Conservation (phyloP, 352 stramenopile genomes). For the Phytophthora litchii region DNA sequence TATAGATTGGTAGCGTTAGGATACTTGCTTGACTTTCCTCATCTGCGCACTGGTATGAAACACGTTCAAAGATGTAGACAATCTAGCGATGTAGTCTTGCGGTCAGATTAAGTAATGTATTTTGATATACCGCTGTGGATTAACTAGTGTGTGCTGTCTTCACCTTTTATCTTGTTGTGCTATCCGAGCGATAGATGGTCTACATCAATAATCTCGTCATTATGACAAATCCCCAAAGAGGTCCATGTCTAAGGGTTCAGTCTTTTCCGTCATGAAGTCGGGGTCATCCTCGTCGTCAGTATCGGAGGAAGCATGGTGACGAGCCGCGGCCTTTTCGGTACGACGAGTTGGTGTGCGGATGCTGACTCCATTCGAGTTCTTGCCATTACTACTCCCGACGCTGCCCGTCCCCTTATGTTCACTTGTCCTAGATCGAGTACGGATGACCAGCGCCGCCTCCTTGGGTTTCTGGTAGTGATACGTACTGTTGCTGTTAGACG, state of each 20-base stretch:
- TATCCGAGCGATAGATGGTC: slow-evolving; percentile 6
- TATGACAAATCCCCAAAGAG: slow-evolving; percentile 46
- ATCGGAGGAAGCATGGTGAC: slow-evolving; percentile 54
- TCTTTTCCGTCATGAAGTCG: slow-evolving; percentile 49
- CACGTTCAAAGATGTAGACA: no score
- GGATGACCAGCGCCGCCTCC: slow-evolving; percentile 80
- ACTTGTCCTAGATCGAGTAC: slow-evolving; percentile 69
- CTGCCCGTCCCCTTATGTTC: slow-evolving; percentile 56
- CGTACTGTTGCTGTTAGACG: slow-evolving; percentile 43
- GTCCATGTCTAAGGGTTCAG: slow-evolving; percentile 50
- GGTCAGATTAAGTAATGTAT: slow-evolving; percentile 4
- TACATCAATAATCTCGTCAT: slow-evolving; percentile 9
- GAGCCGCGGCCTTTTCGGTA: slow-evolving; percentile 23
- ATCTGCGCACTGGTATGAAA: no score
- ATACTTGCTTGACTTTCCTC: no score
- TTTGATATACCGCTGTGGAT: slow-evolving; percentile 1
- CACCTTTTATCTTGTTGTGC: slow-evolving; percentile 6
- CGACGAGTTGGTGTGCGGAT: slow-evolving; percentile 54
- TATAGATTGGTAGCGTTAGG: no score
- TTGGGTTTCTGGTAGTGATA: slow-evolving; percentile 79
- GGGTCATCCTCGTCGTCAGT: slow-evolving; percentile 80
- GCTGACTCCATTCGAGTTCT: slow-evolving; percentile 55
- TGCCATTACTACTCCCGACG: slow-evolving; percentile 57
- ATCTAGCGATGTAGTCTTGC: no score
- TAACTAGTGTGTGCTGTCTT: no score